phyloP scores from a whole-genome alignment of 1,139 yeast species.

The Yamadazyma conglobata region DNA sequence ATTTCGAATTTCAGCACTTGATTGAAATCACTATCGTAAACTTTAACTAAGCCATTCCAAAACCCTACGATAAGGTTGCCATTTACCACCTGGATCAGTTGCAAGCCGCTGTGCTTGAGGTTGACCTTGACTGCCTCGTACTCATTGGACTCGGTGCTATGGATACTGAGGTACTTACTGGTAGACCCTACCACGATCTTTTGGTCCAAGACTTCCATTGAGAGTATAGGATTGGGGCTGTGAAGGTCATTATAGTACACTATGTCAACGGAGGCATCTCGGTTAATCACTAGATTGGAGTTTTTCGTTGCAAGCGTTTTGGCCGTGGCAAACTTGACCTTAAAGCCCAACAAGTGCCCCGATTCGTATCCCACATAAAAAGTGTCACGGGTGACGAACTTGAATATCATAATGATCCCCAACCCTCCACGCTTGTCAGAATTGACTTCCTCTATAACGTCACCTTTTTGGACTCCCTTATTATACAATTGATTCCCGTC shows the following conservation, averaged over 20 bases:
- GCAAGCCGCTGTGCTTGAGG: constrained; percentile 22
- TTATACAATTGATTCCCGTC: constrained; percentile 19
- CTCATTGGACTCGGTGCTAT: constrained; percentile 12
- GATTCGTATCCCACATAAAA: constrained; percentile 56
- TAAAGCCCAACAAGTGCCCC: constrained; percentile 44
- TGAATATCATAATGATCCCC: constrained; percentile 55
- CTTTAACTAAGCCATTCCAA: constrained; percentile 40
- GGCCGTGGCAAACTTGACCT: constrained; percentile 6
- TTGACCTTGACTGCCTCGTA: constrained; percentile 8
- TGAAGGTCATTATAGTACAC: constrained; percentile 28
- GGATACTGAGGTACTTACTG: constrained; percentile 28
- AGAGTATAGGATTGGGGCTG: constrained; percentile 51
- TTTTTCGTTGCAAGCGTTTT: constrained; percentile 1
- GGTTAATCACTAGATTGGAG: constrained; percentile 8
- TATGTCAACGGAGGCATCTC: constrained; percentile 14
- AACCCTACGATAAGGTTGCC: constrained; percentile 26
- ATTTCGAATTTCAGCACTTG: constrained; percentile 12
- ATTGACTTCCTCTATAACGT: constrained; percentile 12
- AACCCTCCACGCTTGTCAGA: constrained; percentile 29
- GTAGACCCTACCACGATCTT: constrained; percentile 43
- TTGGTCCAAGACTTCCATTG: constrained; percentile 24
- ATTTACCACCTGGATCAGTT: constrained; percentile 13
- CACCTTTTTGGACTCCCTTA: constrained; percentile 2
- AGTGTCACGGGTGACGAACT: constrained; percentile 25
- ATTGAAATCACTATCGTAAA: constrained; percentile 13